Evolutionary conservation across 2,329 filamentous ascomycete species (phyloP).

Genomic region (Epichloe elymi): DNA sequence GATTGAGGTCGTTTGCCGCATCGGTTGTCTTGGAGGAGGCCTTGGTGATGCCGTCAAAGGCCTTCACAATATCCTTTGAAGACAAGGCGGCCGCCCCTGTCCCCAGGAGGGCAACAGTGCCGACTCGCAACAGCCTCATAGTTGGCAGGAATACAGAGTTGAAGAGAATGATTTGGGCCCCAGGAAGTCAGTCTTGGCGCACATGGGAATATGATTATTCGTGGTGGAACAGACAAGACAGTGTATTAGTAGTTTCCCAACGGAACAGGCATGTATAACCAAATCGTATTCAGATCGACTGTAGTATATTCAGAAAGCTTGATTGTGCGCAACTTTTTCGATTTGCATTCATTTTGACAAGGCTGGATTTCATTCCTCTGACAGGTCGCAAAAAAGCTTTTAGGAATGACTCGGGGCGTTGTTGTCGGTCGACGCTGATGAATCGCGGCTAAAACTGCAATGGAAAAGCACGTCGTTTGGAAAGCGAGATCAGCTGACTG

Average conservation of each 20-base stretch:
- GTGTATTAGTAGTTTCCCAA: too few species aligned
- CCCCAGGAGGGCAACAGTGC: conserved; percentile 8
- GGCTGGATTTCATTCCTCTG: background rate
- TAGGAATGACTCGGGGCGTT: background rate
- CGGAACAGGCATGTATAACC: too few species aligned
- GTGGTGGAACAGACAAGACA: too few species aligned
- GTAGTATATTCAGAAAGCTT: background rate
- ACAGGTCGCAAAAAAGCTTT: too few species aligned
- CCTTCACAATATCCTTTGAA: conserved; percentile 3
- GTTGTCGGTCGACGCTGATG: background rate
- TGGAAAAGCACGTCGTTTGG: background rate
- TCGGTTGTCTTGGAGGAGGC: conserved; percentile 6
- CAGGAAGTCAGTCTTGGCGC: too few species aligned
- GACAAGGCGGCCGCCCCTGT: conserved; percentile 5
- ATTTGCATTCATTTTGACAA: background rate
- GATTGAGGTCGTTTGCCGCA: conserved; percentile 2
- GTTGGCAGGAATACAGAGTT: too few species aligned
- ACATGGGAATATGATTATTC: too few species aligned
- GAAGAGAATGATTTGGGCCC: too few species aligned
- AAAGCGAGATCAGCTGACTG: background rate
- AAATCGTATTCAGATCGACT: background rate
- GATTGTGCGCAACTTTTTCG: background rate
- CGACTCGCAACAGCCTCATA: conserved; percentile 8
- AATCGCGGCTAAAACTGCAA: background rate
- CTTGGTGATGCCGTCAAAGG: conserved; percentile 7